Evolutionary conservation across 2,329 filamentous ascomycete genomes (phyloP).

Genomic region (Pyricularia pennisetigena): DNA sequence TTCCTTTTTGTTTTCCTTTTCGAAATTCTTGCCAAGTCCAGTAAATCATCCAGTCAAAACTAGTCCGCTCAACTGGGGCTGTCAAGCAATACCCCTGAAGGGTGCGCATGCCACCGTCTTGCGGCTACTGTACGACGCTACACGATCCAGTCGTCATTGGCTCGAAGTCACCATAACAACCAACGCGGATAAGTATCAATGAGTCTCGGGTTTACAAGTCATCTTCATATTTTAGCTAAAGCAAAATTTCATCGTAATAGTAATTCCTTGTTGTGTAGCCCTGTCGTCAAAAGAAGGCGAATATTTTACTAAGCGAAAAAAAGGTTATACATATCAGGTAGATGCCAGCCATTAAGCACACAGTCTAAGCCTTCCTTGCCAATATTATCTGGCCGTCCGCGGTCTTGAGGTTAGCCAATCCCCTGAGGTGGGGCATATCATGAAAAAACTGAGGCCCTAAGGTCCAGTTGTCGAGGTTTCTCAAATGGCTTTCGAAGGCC

Average conservation of each 20-base stretch:
- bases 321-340: background rate
- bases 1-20: background rate
- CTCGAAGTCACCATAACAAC: background rate
- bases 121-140: background rate
- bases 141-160: background rate
- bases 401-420: conserved; percentile 2
- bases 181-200: background rate
- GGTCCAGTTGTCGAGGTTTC: conserved; percentile 71
- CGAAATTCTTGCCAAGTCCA: background rate
- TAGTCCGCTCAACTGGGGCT: background rate
- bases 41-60: background rate
- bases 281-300: background rate
- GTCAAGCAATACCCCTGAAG: background rate
- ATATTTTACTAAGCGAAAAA: background rate
- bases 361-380: background rate
- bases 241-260: background rate
- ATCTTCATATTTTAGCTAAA: background rate
- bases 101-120: background rate
- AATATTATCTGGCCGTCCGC: background rate
- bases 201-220: background rate
- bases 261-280: background rate
- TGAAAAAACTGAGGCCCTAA: conserved; percentile 59
- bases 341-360: background rate
- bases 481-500: conserved; percentile 72
- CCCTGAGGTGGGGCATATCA: conserved; percentile 46